A percentile compares a stretch with the other conserved stretches of the same genome.
Conservation (phyloP, 2,329 filamentous ascomycete genomes). For the Scedosporium aurantiacum region DNA sequence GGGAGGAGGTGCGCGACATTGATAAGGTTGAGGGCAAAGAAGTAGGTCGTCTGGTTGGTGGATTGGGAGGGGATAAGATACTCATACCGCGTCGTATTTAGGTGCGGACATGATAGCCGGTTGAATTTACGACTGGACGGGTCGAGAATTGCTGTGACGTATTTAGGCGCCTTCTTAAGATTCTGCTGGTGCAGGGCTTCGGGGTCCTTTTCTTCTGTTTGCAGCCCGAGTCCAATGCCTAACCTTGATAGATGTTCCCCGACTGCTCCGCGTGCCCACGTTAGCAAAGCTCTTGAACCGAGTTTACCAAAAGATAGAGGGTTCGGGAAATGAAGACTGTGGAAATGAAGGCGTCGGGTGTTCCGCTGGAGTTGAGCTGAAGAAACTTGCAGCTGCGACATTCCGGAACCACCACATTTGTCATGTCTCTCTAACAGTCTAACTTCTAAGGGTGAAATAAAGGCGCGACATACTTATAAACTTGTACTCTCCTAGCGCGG, state of each 20-base stretch:
- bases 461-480: neutral
- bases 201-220: neutral
- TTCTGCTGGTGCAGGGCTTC: neutral
- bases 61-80: constrained; percentile 9
- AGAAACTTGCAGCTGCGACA: neutral
- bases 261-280: neutral
- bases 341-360: neutral
- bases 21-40: constrained; percentile 42
- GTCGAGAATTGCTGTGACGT: constrained; percentile 1
- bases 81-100: constrained; percentile 13
- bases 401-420: neutral
- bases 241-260: neutral
- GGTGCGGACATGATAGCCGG: neutral
- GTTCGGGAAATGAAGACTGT: neutral
- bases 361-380: neutral
- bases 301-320: neutral
- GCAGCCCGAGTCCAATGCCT: neutral
- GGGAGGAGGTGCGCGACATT: constrained; percentile 33
- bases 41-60: constrained; percentile 23
- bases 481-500: neutral
- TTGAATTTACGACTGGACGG: neutral
- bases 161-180: neutral
- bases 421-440: neutral
- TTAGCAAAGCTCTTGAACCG: neutral
- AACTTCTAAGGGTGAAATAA: neutral